Evolutionary conservation across 1,284 basidiomycete species (phyloP), one percentile per base, ranked within the genome.

Genomic region (Boletellus deceptivus): DNA sequence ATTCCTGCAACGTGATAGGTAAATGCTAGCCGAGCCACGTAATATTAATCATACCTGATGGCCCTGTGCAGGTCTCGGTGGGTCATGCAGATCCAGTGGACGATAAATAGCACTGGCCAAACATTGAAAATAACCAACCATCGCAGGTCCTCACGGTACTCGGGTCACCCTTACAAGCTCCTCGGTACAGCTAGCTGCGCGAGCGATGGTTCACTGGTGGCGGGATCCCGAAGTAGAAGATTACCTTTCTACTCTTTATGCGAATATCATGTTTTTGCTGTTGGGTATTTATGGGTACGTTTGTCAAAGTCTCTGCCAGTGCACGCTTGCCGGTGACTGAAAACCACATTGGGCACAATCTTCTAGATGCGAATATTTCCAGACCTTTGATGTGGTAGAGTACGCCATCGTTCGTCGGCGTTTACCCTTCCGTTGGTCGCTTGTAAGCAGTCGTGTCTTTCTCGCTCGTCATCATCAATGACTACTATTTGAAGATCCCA

Each of bases 311-410:
- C 18, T 35, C 22, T 10, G n/a, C n/a, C n/a, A n/a, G n/a, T n/a
- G 9, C 22, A n/a, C 8, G 33, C 22, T 18, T 13, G 8, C 37
- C 29, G 10, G 34, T 3, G 7, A n/a, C 17, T 35, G 16, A 35
- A 35, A 35, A n/a, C 7, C 34, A n/a, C 7, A 7, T n/a, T 17
- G 35, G 25, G 51, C 20, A 7, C n/a, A 39, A 40, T 38, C 17
- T 7, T 35, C 16, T 35, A 65, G 61, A 16, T 63, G 59, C 59
- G 63, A 63, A 41, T 63, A 65, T 14, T 37, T 55, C 13, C 50
- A 40, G 9, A 52, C 57, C 2, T 48, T 57, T 7, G 42, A 20
- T 5, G 11, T 31, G 11, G 42, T 65, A 9, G 61, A 65, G 45
- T 62, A 49, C 24, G 56, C 59, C 7, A 37, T 63, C 17, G 44